Evolutionary conservation across 805 yeast species (phyloP), one percentile per base, ranked within the genome.

Genomic region (Pichia rugopelliculosa): DNA sequence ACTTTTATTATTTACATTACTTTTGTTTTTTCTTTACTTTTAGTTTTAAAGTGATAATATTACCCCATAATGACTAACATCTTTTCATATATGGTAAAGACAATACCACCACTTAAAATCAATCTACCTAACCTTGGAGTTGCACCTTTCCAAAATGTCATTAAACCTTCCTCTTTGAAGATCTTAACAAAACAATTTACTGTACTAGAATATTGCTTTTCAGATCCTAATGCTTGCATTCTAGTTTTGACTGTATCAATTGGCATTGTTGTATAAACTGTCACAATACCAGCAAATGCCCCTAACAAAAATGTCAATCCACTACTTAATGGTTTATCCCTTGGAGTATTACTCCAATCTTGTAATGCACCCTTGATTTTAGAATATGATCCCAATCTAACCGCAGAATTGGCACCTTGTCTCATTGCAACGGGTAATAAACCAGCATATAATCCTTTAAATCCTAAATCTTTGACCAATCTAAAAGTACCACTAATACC

Each of bases 141-240:
- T 33, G 98, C 96, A 52, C 99, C 99, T 68, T 87, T 87, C 99
- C 99, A 91, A 69, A 89, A 88, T 6, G 96, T 85, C 60, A 78
- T 70, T 54, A 90, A 69, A 10, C 99, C 99, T 68, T 91, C 99
- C 46, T 91, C 84, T 60, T 71, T 82, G 65, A 85, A 84, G 44
- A 93, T 82, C 53, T 77, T 80, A 18, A 69, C 77, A 58, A 95
- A 90, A 67, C 98, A 91, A 67, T 91, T 77, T 37, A 84, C 20
- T 0, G 97, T 90, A 41, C 89, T 79, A 1, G 76, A 64, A 68
- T 91, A 93, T 59, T 75, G 67, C 56, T 75, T 73, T 44, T 75
- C 75, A 8, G 96, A 86, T 33, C 87, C 90, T 54, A 91, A 74
- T 20, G 96, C 83, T 71, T 91, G 99, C 96, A 91, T 91, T 66